phyloP scores from a whole-genome alignment of 192 early-diverging fungal species.

The Entomortierella lignicola region DNA sequence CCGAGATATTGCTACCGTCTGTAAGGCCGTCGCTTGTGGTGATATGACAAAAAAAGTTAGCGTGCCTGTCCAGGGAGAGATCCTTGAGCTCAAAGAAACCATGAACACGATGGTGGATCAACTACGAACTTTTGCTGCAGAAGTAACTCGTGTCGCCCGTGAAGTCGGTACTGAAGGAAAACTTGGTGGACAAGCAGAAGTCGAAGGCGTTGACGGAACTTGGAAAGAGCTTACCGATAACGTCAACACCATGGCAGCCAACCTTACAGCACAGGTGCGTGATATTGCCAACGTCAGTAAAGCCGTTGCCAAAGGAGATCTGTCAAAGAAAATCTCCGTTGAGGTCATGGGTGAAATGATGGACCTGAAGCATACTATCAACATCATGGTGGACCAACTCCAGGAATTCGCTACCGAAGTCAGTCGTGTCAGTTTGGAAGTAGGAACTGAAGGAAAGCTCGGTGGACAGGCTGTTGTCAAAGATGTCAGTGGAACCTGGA shows the following conservation, averaged over 20 bases:
- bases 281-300: conserved; percentile 72
- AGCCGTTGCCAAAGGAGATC: conserved; percentile 72
- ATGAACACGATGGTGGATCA: conserved; percentile 67
- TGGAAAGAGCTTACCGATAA: conserved; percentile 77
- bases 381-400: conserved; percentile 73
- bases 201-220: conserved; percentile 68
- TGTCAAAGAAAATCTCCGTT: conserved; percentile 66
- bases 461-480: conserved; percentile 68
- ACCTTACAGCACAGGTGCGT: conserved; percentile 71
- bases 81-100: conserved; percentile 71
- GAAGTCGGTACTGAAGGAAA: conserved; percentile 73
- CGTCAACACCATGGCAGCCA: conserved; percentile 78
- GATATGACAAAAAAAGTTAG: conserved; percentile 66
- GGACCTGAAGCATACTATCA: conserved; percentile 72
- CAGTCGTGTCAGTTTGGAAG: conserved; percentile 69
- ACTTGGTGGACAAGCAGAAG: conserved; percentile 58
- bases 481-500: conserved; percentile 70
- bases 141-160: conserved; percentile 70
- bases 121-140: conserved; percentile 37
- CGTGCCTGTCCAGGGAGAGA: conserved; percentile 67
- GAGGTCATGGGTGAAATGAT: conserved; percentile 73
- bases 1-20: conserved; percentile 68
- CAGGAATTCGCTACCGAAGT: conserved; percentile 73
- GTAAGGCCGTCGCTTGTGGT: conserved; percentile 67
- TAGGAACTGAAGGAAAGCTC: conserved; percentile 68